These are phyloP conservation scores for Pleurostoma richardsiae DNA, from an alignment of 2,329 filamentous ascomycete genomes.

Conservation along the genomic window DNA sequence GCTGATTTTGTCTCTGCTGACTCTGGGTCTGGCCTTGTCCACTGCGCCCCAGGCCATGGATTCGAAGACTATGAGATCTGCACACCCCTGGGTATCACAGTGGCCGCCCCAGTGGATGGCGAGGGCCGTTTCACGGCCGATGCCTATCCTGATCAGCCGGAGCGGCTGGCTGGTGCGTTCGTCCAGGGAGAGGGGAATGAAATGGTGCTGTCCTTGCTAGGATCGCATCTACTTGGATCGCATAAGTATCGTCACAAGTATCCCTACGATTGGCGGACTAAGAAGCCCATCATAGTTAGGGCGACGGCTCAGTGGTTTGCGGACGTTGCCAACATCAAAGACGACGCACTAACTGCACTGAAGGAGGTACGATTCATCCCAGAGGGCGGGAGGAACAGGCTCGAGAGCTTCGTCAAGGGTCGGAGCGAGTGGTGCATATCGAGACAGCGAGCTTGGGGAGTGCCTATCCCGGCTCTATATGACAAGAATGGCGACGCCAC, in stretches of 20 bases:
- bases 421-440: constrained; percentile 98
- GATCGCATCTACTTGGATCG: constrained; percentile 58
- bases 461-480: constrained; percentile 90
- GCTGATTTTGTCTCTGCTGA: constrained; percentile 85
- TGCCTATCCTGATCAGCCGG: constrained; percentile 67
- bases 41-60: constrained; percentile 89
- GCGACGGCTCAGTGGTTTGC: constrained; percentile 98
- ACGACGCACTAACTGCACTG: constrained; percentile 64
- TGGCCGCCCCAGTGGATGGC: constrained; percentile 79
- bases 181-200: constrained; percentile 36
- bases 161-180: constrained; percentile 60
- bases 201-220: constrained; percentile 64
- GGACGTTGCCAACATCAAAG: constrained; percentile 79
- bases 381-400: constrained; percentile 62
- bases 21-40: constrained; percentile 93
- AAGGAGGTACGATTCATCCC: constrained; percentile 74
- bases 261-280: constrained; percentile 96
- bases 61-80: constrained; percentile 94
- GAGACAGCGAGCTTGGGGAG: constrained; percentile 90
- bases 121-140: constrained; percentile 75
- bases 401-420: constrained; percentile 81
- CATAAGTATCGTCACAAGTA: constrained; percentile 86
- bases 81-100: constrained; percentile 61
- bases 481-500: constrained; percentile 66
- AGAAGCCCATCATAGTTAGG: constrained; percentile 82